Evolutionary conservation across 176 grass and related monocot genomes (phyloP).

Genomic region (Oryza meridionalis): DNA sequence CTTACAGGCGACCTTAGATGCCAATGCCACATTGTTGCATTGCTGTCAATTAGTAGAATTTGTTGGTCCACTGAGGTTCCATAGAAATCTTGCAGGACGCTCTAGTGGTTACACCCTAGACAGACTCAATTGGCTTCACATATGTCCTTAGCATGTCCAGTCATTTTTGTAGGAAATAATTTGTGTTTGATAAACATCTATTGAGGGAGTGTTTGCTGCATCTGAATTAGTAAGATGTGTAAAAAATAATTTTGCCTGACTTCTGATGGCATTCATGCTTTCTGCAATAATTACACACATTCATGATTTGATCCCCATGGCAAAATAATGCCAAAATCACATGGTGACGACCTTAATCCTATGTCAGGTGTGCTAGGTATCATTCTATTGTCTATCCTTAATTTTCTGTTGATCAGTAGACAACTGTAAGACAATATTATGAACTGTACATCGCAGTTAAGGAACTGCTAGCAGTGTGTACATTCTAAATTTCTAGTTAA

Average conservation of each 20-base stretch:
- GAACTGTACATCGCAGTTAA: not conserved
- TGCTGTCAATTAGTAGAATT: not conserved
- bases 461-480: constrained; percentile 7
- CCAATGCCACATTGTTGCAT: not conserved
- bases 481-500: constrained; percentile 1
- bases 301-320: not conserved
- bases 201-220: not conserved
- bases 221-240: not conserved
- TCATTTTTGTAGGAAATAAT: not conserved
- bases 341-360: not conserved
- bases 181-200: not conserved
- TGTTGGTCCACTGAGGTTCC: not conserved
- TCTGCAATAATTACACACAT: not conserved
- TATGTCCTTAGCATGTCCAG: not conserved
- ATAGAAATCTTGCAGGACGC: not conserved
- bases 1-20: not conserved
- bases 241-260: not conserved
- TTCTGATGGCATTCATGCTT: not conserved
- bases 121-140: too few relatives aligned
- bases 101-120: too few relatives aligned
- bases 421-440: not conserved
- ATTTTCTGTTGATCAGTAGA: not conserved
- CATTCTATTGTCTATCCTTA: not conserved
- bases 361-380: not conserved
- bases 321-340: not conserved